phyloP scores from a whole-genome alignment of 169 alveolate species.

The Plasmodium coatneyi region DNA sequence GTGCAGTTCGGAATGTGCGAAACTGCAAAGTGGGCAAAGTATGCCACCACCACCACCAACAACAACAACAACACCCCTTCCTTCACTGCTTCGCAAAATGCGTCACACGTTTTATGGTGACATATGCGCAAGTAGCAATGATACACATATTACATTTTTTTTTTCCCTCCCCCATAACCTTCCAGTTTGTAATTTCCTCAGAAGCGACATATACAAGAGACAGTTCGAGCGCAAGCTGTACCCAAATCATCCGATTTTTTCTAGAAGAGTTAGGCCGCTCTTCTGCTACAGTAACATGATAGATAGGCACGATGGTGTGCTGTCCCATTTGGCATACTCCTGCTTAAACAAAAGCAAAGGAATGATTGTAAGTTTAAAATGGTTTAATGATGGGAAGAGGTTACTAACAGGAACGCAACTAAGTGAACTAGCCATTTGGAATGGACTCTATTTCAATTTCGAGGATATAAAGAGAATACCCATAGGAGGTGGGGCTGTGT shows the following conservation, averaged over 20 bases:
- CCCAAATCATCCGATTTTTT: constrained; percentile 49
- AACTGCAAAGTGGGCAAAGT: not conserved
- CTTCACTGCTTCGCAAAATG: not conserved
- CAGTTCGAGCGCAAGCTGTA: constrained; percentile 42
- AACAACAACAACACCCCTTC: not conserved
- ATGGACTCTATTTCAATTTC: constrained; percentile 87
- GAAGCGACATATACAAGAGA: constrained; percentile 58
- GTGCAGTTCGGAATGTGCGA: not conserved
- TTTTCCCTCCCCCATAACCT: not conserved
- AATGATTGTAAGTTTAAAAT: constrained; percentile 69
- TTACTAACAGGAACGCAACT: constrained; percentile 91
- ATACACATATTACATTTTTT: not conserved
- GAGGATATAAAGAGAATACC: constrained; percentile 91
- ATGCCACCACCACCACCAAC: no score
- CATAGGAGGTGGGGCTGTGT: constrained; percentile 86
- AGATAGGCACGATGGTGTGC: constrained; percentile 67
- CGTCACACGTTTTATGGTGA: not conserved
- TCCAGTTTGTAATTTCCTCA: constrained; percentile 58
- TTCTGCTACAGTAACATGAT: constrained; percentile 72
- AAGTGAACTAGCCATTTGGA: constrained; percentile 90
- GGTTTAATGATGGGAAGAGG: constrained; percentile 91
- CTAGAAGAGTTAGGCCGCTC: constrained; percentile 45
- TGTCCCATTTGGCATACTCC: constrained; percentile 44
- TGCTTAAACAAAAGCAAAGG: constrained; percentile 73
- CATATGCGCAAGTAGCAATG: not conserved